Base-by-base conservation (phyloP, 345 rosid species). In the Noccaea caerulescens region DNA sequence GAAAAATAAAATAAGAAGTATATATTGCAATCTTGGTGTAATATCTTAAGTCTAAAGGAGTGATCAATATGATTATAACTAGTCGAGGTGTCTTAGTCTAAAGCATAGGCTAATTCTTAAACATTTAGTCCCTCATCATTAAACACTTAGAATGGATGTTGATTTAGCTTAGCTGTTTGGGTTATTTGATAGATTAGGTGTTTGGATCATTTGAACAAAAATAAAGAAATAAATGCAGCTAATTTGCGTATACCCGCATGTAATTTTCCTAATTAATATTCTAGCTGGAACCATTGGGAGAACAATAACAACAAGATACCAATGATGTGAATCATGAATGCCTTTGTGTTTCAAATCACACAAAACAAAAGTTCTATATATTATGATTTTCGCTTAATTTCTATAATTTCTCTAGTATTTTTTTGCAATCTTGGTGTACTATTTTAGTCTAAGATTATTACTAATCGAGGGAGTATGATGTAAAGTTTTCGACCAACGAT, bases 291-390 rank as follows among this genome's bases (percentile, higher is more conserved):
- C 23, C 13, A 50, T 16, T 38, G 16, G 30, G 33, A 58, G 49
- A 58, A 49, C 66, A 57, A 25, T 18, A 25, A 25, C 30, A 27
- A 2, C 30, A 27, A 27, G 3, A 27, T 27, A 60, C 20, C 32
- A 47, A 59, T 38, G 58, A 47, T 42, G 50, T 70, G 27, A 61
- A 52, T 42, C 37, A 20, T 44, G 56, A 44, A 63, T 72, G 39
- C 23, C 46, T 42, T 18, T 62, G 45, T 37, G 16, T 6, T 42
- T 62, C 13, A 30, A 14, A 41, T 34, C 34, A 60, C 61, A 60
- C 14, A 41, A 23, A 46, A 60, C 14, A 59, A 10, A n/a, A 23
- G 10, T 9, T 43, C 4, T 2, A 61, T n/a, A 8, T 62, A 52
- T 62, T 8, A 18, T 9, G 49, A 43, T 18, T 39, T 36, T 32